Evolutionary conservation across 106 monocot genomes (phyloP), one percentile per base, ranked within the genome.

Genomic region (Allium cepa): DNA sequence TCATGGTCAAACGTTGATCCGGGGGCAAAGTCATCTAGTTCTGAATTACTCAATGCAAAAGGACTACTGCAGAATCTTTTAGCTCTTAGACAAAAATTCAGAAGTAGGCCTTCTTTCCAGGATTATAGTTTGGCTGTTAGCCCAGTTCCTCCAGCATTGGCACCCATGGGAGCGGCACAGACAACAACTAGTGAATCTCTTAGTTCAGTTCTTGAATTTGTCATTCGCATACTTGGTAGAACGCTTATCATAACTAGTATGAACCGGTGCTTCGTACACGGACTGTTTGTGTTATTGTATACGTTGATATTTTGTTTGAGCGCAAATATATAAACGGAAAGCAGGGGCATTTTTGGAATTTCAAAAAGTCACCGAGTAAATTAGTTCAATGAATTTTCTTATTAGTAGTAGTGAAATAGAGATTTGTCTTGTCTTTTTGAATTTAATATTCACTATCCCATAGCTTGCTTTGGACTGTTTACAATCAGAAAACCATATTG

Each of bases 121-220:
- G 72, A 48, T 28, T 70, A 60, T 79, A 93, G 53, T 60, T 60
- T 90, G 68, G 74, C 73, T 74, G 68, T 83, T 69, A 87, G 99
- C 78, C 99, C 93, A 45, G 90, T 99, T 1, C 90, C 93, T 61
- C 82, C 90, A 64, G 68, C 79, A 13, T 81, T 99, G 90, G 77
- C 90, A 36, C 93, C 99, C 11, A 76, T 66, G 36, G 99, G 93
- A 61, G 71, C 72, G 60, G 81, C 93, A 65, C 99, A 99, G 57
- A 63, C 62, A 74, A 81, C 90, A 48, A 81, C 85, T 46, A 82
- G 85, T 64, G 83, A 93, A 63, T 87, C 93, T 71, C 84, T 99
- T 61, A 63, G 69, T 70, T 83, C 77, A 26, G 58, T 90, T 58
- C 77, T 99, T 46, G 83, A 85, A 74, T 79, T 76, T 14, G 69